Evolutionary conservation across 129 eudicot genomes (phyloP).

Genomic region (Scalesia atractyloides): DNA sequence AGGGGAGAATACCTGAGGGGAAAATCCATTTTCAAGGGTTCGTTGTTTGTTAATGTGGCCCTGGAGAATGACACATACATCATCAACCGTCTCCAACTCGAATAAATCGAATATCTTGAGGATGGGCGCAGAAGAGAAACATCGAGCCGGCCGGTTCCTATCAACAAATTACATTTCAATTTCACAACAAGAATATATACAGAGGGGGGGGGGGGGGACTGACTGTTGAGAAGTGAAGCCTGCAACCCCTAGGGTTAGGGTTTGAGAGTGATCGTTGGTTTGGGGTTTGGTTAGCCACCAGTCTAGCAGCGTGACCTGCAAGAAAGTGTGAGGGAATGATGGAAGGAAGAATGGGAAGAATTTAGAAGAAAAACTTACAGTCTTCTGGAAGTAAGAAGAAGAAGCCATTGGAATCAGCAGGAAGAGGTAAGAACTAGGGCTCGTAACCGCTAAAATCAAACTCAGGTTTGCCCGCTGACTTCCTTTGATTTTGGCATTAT

Average conservation of each 20-base stretch:
- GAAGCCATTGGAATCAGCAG: constrained; percentile 15
- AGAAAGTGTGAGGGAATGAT: not conserved
- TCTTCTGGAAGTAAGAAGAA: constrained; percentile 35
- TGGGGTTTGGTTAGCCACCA: constrained; percentile 70
- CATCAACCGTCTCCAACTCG: constrained; percentile 70
- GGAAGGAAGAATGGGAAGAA: not conserved
- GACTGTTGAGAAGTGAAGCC: constrained; percentile 42
- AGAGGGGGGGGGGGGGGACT: not conserved
- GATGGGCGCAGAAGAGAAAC: constrained; percentile 66
- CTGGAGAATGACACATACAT: constrained; percentile 42
- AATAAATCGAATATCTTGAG: constrained; percentile 41
- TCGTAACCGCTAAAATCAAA: too few relatives aligned
- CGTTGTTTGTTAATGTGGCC: constrained; percentile 57
- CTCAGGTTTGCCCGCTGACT: too few relatives aligned
- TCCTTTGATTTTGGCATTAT: too few relatives aligned
- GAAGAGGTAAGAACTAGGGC: too few relatives aligned
- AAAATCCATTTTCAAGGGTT: constrained; percentile 60
- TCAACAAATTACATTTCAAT: constrained; percentile 4
- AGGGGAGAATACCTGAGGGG: constrained; percentile 47
- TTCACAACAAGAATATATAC: not conserved
- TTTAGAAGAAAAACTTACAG: constrained; percentile 23
- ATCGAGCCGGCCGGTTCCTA: constrained; percentile 45
- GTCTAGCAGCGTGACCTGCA: constrained; percentile 44
- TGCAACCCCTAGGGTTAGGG: constrained; percentile 48
- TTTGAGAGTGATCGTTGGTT: constrained; percentile 27